Base-by-base conservation (phyloP, 164 flowering plant species). In the Chimonanthus salicifolius region DNA sequence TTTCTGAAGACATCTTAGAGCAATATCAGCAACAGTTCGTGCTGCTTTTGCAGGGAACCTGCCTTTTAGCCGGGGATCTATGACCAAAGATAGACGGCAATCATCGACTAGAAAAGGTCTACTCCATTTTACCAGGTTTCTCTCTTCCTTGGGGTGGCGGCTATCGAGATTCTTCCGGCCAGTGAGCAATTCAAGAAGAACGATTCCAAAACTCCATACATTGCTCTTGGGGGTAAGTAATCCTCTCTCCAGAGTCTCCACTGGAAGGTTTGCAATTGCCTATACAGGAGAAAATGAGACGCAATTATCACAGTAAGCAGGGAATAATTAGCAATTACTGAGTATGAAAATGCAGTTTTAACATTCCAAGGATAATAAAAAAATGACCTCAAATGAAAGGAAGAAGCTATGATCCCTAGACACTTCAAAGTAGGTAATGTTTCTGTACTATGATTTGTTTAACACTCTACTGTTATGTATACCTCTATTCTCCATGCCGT, bases 141-240 rank as follows among this genome's bases (percentile, higher is more conserved):
- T 83, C 78, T 95, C 99, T 79, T 89, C 97, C 78, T 87, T 94
- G 3, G 93, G 90, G 68, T 83, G 82, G 18, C 91, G 83, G 71
- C 81, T 78, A 67, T 91, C 97, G 20, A 88, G 85, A 78, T 91
- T 90, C 81, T 79, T 90, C 73, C 94, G 77, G 20, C 99, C 99
- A 10, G 99, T 95, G 0, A 95, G 88, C 47, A 95, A 71, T 72
- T 95, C 99, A 44, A 95, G 92, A 70, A 95, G 93, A 69, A 92
- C 87, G 45, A 92, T 83, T 6, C 98, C 99, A 70, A 90, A 95
- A 74, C 98, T 88, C 90, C 91, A 95, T 2, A 92, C 99, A 58
- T 95, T 92, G 85, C 97, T 95, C 83, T 93, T 95, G 16, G 99
- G 98, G 4, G 99, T 92, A 21, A 94, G 87, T 74, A 89, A 49